Evolutionary conservation across 2,329 filamentous ascomycete species (phyloP).

Genomic region (Corniculantispora saksenae): DNA sequence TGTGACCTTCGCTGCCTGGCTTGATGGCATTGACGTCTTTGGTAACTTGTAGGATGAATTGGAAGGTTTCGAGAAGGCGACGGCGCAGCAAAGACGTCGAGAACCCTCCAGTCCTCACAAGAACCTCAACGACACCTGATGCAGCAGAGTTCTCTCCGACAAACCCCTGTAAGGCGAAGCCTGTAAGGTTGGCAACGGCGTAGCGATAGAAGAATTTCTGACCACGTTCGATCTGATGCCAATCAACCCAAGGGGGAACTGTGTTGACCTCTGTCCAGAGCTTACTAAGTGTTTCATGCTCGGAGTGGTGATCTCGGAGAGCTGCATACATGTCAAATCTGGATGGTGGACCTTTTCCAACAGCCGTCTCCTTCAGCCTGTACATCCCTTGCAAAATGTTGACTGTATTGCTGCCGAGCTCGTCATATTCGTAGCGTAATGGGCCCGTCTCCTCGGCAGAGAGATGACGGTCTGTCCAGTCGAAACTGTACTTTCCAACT

Average conservation of each 20-base stretch:
- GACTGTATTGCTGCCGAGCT: conserved; percentile 21
- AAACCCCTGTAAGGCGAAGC: conserved; percentile 40
- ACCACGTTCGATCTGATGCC: conserved; percentile 64
- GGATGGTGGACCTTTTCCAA: too few relatives aligned
- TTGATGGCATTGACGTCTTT: conserved; percentile 63
- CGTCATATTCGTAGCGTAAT: conserved; percentile 25
- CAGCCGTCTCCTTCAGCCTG: too few relatives aligned
- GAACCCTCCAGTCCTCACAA: conserved; percentile 75
- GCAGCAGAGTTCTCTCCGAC: conserved; percentile 54
- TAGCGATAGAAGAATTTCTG: conserved; percentile 68
- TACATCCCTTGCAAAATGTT: too few relatives aligned
- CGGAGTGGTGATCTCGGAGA: conserved; percentile 44
- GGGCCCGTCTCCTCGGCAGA: conserved; percentile 19
- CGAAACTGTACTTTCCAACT: conserved; percentile 24
- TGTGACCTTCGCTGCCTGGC: conserved; percentile 65
- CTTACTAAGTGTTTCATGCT: conserved; percentile 44
- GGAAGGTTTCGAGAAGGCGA: conserved; percentile 68
- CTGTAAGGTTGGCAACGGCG: conserved; percentile 60
- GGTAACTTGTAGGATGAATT: conserved; percentile 73
- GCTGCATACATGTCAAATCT: background rate
- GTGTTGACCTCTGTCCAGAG: conserved; percentile 62
- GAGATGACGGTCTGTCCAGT: conserved; percentile 26
- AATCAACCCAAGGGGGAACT: conserved; percentile 67
- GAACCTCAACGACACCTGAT: conserved; percentile 71
- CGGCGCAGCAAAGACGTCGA: conserved; percentile 65